Percentiles rank a stretch among this genome's conserved stretches.
These are phyloP conservation scores for Cladosporium sp. DNA, from an alignment of 2,329 filamentous ascomycete genomes.

Conservation along the genomic window DNA sequence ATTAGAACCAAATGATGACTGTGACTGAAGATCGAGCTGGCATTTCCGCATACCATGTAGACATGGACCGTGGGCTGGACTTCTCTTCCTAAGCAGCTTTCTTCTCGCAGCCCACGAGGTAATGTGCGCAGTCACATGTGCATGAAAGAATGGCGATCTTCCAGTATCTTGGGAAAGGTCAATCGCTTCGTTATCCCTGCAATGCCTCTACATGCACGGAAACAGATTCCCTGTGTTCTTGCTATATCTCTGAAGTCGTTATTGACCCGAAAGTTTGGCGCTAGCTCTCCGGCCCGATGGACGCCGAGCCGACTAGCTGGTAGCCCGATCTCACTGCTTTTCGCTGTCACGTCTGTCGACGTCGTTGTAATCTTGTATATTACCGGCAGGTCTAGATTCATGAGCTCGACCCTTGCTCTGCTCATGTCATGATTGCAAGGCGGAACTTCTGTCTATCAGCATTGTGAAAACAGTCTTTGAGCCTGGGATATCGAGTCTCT, in stretches of 20 bases:
- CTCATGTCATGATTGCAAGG: background rate
- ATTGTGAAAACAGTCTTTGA: background rate
- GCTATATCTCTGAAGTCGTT: slow-evolving; percentile 4
- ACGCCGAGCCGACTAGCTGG: background rate
- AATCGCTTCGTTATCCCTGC: background rate
- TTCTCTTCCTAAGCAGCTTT: background rate
- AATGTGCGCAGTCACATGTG: background rate
- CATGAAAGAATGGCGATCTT: background rate
- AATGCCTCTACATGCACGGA: background rate
- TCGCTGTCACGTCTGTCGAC: background rate
- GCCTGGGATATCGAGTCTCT: background rate
- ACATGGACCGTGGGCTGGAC: background rate
- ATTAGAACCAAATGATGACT: background rate
- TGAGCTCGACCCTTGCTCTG: background rate
- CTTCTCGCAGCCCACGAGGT: background rate
- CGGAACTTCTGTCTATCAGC: background rate
- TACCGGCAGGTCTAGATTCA: background rate
- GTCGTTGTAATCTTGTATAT: background rate
- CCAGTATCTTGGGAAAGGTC: background rate
- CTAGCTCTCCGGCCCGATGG: background rate
- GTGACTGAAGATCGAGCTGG: background rate
- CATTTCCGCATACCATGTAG: background rate
- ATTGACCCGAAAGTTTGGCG: slow-evolving; percentile 3
- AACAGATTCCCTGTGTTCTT: background rate
- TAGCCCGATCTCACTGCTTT: background rate